Base-by-base conservation (phyloP, 257 asterid species). In the Solanum rostratum region DNA sequence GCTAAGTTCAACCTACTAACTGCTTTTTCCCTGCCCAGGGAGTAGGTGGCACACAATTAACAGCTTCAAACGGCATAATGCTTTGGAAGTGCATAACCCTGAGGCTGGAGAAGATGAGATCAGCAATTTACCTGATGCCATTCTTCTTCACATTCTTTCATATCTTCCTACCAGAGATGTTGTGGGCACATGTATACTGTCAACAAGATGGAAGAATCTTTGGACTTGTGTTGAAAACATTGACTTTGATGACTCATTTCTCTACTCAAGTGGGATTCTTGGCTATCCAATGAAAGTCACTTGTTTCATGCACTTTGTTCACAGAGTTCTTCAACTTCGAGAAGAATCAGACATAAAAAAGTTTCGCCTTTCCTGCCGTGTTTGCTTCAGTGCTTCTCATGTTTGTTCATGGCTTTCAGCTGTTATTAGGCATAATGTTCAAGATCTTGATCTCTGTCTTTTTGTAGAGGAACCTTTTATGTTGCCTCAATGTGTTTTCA, bases 321-420 rank as follows among this genome's bases (percentile, higher is more conserved):
- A 90, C 69, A 86, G 86, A 87, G 91, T 92, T 62, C 92, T 90
- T 87, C 86, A 78, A 43, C 89, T 84, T 39, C 84, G 92, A 85
- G 90, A 89, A 83, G 84, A 83, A 45, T 87, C 90, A 33, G 74
- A 63, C 20, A 71, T 90, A 24, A 84, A 86, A 86, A 90, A 88
- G 83, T 89, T 92, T 46, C 89, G 93, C 45, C 93, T 92, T 50
- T 90, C 92, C 27, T 92, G 95, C 84, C 93, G 92, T 83, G 91
- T 90, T 79, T 89, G 88, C 78, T 90, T 92, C 84, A 88, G 85
- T 88, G 91, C 88, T 46, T 71, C 90, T 83, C 90, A 84, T 71
- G 90, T 90, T 82, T 86, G 85, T 82, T 87, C 91, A 3, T 90
- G 95, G 95, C 78, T 90, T 74, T 88, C 90, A n/a, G 82, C 82